Base-by-base conservation (phyloP, 1,139 yeast genomes). In the Taphrina confusa region DNA sequence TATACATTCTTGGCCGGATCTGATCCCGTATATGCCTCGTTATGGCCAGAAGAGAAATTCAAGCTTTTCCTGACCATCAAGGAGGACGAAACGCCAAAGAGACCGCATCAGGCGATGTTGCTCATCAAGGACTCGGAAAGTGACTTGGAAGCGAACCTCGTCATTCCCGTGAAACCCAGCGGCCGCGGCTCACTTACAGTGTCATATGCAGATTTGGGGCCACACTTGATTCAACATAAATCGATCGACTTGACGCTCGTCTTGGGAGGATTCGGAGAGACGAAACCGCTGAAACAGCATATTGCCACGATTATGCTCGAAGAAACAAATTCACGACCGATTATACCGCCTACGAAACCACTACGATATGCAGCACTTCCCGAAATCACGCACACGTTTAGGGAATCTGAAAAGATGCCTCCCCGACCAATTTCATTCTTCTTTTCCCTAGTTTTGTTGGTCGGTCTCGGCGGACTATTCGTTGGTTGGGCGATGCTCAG, bases 81-180 rank as follows among this genome's bases (percentile, higher is more conserved):
- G 28, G 44, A 11, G 12, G 58, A 33, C 39, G 51, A 44, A n/a
- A 45, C 14, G 5, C 28, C 58, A 9, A 54, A 42, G 36, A 42
- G 31, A 14, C 61, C 61, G 16, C 61, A 59, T 27, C 61, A 59
- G 22, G 45, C 52, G 11, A 59, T 59, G 59, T 27, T 59, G 16
- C 40, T 59, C 33, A 20, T 59, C 23, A 42, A 49, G 18, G 50
- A 51, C 22, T 28, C 50, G 14, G 59, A 25, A 5, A 28, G 23
- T 3, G 49, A 52, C 22, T 18, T 52, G 11, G 61, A 59, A 34
- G 54, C 37, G 14, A 34, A 27, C 16, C 23, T 44, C n/a, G 55
- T 59, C 18, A 33, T 59, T n/a, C 54, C 61, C 8, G 54, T 59
- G 9, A 42, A 45, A 28, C 6, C 59, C 12, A 42, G 31, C 27